Conservation (phyloP, 2,329 filamentous ascomycete species). For the Alternaria gansuensis region DNA sequence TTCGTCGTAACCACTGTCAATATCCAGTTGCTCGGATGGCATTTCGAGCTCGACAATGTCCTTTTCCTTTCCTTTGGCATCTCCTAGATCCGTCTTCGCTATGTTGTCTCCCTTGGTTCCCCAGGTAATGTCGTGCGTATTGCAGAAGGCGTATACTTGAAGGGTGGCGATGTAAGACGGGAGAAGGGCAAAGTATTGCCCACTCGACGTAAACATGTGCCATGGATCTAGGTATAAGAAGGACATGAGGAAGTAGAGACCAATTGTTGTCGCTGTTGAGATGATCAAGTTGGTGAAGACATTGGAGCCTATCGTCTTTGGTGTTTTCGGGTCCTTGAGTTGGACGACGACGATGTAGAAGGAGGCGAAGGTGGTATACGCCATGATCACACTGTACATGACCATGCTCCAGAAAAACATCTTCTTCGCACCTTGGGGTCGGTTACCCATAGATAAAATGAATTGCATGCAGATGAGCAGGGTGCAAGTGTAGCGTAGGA, state of each 20-base stretch:
- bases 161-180: constrained; percentile 96
- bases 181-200: constrained; percentile 91
- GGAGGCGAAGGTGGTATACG: constrained; percentile 88
- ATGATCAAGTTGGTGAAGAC: constrained; percentile 96
- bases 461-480: constrained; percentile 94
- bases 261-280: constrained; percentile 85
- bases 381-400: constrained; percentile 93
- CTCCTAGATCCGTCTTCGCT: constrained; percentile 88
- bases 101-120: constrained; percentile 99
- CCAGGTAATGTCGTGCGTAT: constrained; percentile 99
- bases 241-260: constrained; percentile 95
- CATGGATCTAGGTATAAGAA: constrained; percentile 97
- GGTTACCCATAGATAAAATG: constrained; percentile 94
- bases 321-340: constrained; percentile 63
- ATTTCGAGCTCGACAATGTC: constrained; percentile 93
- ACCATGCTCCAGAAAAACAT: constrained; percentile 90
- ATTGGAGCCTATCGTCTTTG: constrained; percentile 77
- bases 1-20: constrained; percentile 96
- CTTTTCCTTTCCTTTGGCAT: constrained; percentile 76
- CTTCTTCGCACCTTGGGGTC: constrained; percentile 91
- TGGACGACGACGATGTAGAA: constrained; percentile 91
- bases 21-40: constrained; percentile 97
- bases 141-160: constrained; percentile 98
- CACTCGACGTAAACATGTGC: constrained; percentile 96
- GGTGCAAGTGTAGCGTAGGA: constrained; percentile 84